phyloP scores from a whole-genome alignment of 2,329 filamentous ascomycete species.

The Pseudocercospora fuligena region DNA sequence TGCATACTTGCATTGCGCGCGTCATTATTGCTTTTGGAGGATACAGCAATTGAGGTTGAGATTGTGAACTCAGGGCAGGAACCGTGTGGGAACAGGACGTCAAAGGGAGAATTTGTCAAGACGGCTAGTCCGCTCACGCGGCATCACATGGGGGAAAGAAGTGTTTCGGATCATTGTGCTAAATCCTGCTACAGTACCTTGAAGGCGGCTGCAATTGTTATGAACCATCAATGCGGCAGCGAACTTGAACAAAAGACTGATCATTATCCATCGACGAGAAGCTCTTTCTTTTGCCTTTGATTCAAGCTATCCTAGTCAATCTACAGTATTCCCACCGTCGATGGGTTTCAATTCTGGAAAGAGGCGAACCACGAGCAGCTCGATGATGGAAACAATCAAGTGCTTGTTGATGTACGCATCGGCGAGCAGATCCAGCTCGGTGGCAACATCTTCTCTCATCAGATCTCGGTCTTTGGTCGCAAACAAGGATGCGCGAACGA shows the following conservation, averaged over 20 bases:
- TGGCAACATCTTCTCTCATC: slow-evolving; percentile 54
- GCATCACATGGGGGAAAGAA: slow-evolving; percentile 12
- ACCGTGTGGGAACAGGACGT: slow-evolving; percentile 13
- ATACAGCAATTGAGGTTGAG: background rate
- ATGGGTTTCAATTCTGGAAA: slow-evolving; percentile 78
- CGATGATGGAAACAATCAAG: slow-evolving; percentile 79
- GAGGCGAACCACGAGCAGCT: slow-evolving; percentile 78
- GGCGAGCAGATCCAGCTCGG: slow-evolving; percentile 69
- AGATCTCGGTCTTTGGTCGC: slow-evolving; percentile 37
- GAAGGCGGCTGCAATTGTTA: slow-evolving; percentile 9
- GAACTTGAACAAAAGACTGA: background rate
- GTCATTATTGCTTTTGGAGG: background rate
- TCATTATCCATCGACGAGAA: background rate
- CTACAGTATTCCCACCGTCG: background rate
- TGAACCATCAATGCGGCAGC: slow-evolving; percentile 1
- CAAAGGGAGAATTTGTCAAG: slow-evolving; percentile 11
- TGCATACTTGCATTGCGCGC: slow-evolving; percentile 5
- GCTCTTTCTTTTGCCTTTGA: background rate
- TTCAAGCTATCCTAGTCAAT: background rate
- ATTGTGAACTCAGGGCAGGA: slow-evolving; percentile 6
- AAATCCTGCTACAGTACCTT: slow-evolving; percentile 3
- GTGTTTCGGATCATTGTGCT: slow-evolving; percentile 8
- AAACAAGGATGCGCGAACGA: slow-evolving; percentile 52
- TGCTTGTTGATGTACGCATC: slow-evolving; percentile 94
- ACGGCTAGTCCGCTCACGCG: slow-evolving; percentile 33